A percentile compares a stretch with the other conserved stretches of the same genome.
phyloP scores from a whole-genome alignment of 2,329 filamentous ascomycete species.

The Pseudogymnoascus sp. region DNA sequence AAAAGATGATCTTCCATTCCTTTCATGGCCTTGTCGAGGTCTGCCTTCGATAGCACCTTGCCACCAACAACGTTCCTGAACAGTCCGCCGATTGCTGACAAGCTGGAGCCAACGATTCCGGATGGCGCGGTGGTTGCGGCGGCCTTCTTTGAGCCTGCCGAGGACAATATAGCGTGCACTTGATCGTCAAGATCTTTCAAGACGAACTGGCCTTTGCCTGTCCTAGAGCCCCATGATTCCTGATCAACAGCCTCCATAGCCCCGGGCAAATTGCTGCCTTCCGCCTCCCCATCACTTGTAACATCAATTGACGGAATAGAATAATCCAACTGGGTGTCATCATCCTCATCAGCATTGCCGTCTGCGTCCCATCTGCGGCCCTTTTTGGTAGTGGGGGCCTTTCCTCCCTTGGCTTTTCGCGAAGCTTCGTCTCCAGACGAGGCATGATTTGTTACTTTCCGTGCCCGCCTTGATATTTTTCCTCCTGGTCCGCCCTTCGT shows the following conservation, averaged over 20 bases:
- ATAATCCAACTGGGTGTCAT: conserved; percentile 76
- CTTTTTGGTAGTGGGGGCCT: conserved; percentile 61
- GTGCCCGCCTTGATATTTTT: conserved; percentile 72
- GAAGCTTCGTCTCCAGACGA: conserved; percentile 80
- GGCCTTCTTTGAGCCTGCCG: conserved; percentile 59
- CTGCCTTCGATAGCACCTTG: conserved; percentile 80
- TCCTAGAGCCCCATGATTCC: conserved; percentile 76
- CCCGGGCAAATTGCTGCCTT: conserved; percentile 40
- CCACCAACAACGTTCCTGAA: conserved; percentile 94
- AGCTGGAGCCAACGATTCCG: conserved; percentile 68
- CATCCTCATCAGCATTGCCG: conserved; percentile 73
- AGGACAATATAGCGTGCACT: conserved; percentile 78
- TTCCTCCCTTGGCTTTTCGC: conserved; percentile 46
- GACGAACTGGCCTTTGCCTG: conserved; percentile 83
- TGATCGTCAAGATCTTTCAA: conserved; percentile 90
- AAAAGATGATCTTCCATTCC: conserved; percentile 93
- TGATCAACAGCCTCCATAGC: conserved; percentile 67
- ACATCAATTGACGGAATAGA: conserved; percentile 53
- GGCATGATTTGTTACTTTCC: conserved; percentile 56
- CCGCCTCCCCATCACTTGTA: conserved; percentile 42
- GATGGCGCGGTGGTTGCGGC: conserved; percentile 36
- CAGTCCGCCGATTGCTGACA: conserved; percentile 76
- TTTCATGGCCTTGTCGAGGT: conserved; percentile 86
- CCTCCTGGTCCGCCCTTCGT: conserved; percentile 66
- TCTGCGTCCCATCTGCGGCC: conserved; percentile 89